Conservation (phyloP, 495 filamentous ascomycete species). For the Staphylotrichum longicolle region DNA sequence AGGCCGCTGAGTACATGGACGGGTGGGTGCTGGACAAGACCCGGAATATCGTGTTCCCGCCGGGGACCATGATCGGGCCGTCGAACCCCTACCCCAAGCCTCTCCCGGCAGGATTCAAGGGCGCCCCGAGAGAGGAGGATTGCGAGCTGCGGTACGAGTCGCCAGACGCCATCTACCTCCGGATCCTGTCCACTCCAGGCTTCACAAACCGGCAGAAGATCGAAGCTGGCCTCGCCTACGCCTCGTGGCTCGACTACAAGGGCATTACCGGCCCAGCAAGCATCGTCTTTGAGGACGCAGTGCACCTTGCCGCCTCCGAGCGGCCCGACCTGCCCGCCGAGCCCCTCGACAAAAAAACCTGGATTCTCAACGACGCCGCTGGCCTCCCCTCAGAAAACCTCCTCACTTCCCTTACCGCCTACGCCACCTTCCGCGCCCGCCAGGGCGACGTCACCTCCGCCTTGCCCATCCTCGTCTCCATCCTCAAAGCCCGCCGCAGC, state of each 20-base stretch:
- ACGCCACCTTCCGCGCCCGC: conserved; percentile 73
- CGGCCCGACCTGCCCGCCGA: conserved; percentile 32
- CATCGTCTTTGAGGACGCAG: conserved; percentile 32
- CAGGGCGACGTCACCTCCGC: conserved; percentile 60
- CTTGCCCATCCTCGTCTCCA: conserved; percentile 81
- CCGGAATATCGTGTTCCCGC: conserved; percentile 62
- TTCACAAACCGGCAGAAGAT: conserved; percentile 71
- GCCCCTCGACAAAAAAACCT: conserved; percentile 60
- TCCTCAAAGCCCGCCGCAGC: conserved; percentile 67
- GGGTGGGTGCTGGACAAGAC: conserved; percentile 69
- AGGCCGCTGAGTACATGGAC: conserved; percentile 75
- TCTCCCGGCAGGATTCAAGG: conserved; percentile 55
- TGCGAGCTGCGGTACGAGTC: conserved; percentile 60
- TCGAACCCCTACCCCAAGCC: conserved; percentile 79
- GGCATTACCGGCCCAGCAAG: conserved; percentile 41
- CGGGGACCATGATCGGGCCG: conserved; percentile 69
- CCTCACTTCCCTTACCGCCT: conserved; percentile 67
- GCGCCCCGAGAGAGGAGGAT: conserved; percentile 67
- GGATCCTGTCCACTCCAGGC: conserved; percentile 71
- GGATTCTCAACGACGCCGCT: conserved; percentile 54
- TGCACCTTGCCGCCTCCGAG: conserved; percentile 35
- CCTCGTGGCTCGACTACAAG: conserved; percentile 79
- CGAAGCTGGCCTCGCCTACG: conserved; percentile 76
- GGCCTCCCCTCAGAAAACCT: conserved; percentile 65
- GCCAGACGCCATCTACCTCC: conserved; percentile 71